phyloP scores from a whole-genome alignment of 2,329 filamentous ascomycete genomes.

The Xylaria sp. region DNA sequence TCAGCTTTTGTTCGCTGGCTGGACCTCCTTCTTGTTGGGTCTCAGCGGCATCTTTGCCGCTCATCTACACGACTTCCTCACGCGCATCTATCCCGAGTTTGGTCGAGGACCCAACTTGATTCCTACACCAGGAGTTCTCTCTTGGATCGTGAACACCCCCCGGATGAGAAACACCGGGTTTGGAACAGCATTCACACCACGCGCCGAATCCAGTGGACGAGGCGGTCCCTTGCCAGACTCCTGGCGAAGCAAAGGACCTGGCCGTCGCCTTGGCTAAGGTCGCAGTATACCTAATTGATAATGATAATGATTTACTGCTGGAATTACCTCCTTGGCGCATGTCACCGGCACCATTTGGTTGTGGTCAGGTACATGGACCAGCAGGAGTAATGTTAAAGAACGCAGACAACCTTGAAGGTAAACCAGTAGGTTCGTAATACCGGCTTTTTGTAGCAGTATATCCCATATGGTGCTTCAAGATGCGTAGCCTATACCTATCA shows the following conservation, averaged over 20 bases:
- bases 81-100: conserved; percentile 80
- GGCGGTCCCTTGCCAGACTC: conserved; percentile 54
- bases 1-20: conserved; percentile 63
- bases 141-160: conserved; percentile 55
- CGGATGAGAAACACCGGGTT: conserved; percentile 48
- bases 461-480: neutral
- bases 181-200: conserved; percentile 55
- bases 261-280: conserved; percentile 54
- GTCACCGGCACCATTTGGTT: neutral
- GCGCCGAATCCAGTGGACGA: conserved; percentile 30
- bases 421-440: neutral
- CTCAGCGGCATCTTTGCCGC: conserved; percentile 77
- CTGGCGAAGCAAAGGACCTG: conserved; percentile 59
- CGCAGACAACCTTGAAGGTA: neutral
- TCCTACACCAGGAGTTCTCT: conserved; percentile 66
- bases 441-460: neutral
- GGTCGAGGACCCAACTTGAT: conserved; percentile 76
- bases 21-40: conserved; percentile 54
- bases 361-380: neutral
- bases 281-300: neutral
- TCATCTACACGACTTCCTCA: conserved; percentile 86
- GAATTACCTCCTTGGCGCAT: neutral
- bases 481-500: neutral
- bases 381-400: neutral
- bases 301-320: conserved; percentile 4